Evolutionary conservation across 2,329 filamentous ascomycete genomes (phyloP).

Genomic region (Ophiostoma pallidulum): DNA sequence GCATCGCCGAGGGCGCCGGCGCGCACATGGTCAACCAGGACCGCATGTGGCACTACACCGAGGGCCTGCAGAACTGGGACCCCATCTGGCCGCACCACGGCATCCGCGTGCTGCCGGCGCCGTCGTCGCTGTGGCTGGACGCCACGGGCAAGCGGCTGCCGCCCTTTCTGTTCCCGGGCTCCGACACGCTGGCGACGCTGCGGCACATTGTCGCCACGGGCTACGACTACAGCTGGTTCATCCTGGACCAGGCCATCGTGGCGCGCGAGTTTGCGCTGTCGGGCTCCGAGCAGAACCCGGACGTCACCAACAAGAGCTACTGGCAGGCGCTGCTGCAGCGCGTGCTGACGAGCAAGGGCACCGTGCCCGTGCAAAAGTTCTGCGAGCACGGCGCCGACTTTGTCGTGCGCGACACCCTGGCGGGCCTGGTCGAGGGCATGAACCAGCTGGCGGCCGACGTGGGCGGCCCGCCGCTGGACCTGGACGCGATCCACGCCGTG

Average conservation of each 20-base stretch:
- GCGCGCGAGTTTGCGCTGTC: constrained; percentile 54
- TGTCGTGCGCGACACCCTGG: constrained; percentile 45
- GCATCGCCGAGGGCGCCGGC: constrained; percentile 42
- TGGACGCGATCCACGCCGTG: constrained; percentile 33
- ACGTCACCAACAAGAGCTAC: constrained; percentile 48
- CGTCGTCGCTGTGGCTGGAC: constrained; percentile 54
- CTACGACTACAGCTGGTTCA: constrained; percentile 56
- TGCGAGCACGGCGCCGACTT: constrained; percentile 51
- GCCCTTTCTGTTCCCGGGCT: constrained; percentile 45
- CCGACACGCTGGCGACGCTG: constrained; percentile 48
- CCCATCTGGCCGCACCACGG: constrained; percentile 53
- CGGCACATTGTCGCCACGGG: constrained; percentile 51
- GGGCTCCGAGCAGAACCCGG: constrained; percentile 54
- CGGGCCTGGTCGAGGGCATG: constrained; percentile 48
- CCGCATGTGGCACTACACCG: constrained; percentile 59
- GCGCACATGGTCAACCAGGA: constrained; percentile 50
- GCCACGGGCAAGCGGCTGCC: constrained; percentile 50
- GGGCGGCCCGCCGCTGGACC: constrained; percentile 39
- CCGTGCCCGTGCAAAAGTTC: constrained; percentile 47
- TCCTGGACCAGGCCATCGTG: constrained; percentile 48
- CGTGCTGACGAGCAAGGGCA: constrained; percentile 42
- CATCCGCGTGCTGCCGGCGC: constrained; percentile 50
- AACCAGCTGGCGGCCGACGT: constrained; percentile 42
- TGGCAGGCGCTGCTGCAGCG: constrained; percentile 41
- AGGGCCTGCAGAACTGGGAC: constrained; percentile 53